Evolutionary conservation across 768 basidiomycete species (phyloP).

Genomic region (Lactifluus pinguis): DNA sequence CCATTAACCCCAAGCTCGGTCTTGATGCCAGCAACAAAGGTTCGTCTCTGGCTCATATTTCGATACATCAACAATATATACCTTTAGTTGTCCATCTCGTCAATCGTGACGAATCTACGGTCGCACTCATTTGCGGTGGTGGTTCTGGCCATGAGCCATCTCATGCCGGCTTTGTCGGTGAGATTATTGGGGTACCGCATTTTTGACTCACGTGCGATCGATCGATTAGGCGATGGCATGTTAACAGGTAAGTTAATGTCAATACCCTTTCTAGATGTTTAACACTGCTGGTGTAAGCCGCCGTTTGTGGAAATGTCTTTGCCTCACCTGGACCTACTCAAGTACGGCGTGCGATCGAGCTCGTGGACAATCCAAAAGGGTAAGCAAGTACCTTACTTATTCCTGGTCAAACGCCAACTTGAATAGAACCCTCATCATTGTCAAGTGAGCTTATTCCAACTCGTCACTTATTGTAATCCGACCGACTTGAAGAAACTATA

Average conservation of each 20-base stretch:
- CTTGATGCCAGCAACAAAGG: constrained; percentile 69
- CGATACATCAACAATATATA: not conserved
- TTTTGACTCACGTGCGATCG: not conserved
- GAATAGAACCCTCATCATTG: constrained; percentile 66
- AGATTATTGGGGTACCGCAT: constrained; percentile 15
- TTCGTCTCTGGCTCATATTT: constrained; percentile 24
- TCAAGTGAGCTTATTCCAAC: constrained; percentile 44
- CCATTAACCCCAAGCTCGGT: constrained; percentile 59
- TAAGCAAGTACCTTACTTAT: constrained; percentile 24
- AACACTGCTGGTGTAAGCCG: constrained; percentile 33
- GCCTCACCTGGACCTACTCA: constrained; percentile 85
- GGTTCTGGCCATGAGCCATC: constrained; percentile 90
- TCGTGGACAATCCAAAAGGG: constrained; percentile 67
- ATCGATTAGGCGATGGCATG: constrained; percentile 56
- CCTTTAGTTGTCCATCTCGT: constrained; percentile 52
- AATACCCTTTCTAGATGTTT: not conserved
- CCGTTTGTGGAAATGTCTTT: constrained; percentile 84
- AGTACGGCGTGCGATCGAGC: constrained; percentile 70
- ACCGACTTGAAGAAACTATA: constrained; percentile 60
- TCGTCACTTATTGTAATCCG: not conserved
- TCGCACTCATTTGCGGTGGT: constrained; percentile 74
- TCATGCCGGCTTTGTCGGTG: constrained; percentile 85
- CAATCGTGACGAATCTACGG: constrained; percentile 50
- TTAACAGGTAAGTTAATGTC: constrained; percentile 44
- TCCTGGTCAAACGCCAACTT: not conserved